A percentile compares a stretch with the other conserved stretches of the same genome.
These are phyloP conservation scores for Phytophthora multivora DNA, from an alignment of 352 stramenopile genomes.

Conservation along the genomic window DNA sequence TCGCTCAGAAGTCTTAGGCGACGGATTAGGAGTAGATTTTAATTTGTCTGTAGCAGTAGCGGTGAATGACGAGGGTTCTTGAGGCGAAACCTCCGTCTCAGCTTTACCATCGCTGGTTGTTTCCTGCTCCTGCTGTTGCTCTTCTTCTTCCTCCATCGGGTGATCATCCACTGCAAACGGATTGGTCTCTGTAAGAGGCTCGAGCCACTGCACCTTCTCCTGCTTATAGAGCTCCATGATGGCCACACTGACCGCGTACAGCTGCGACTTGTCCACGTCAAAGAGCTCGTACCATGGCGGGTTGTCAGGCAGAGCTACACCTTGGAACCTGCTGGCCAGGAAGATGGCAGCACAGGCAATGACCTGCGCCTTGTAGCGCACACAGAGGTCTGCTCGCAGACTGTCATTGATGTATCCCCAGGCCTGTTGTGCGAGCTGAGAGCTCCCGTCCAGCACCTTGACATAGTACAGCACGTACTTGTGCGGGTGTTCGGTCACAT, in stretches of 20 bases:
- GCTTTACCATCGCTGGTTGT: slow-evolving; percentile 1
- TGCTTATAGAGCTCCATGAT: slow-evolving; percentile 70
- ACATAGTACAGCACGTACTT: slow-evolving; percentile 95
- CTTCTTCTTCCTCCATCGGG: slow-evolving; percentile 27
- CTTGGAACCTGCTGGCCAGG: slow-evolving; percentile 70
- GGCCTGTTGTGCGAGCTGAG: slow-evolving; percentile 76
- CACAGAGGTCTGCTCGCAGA: slow-evolving; percentile 83
- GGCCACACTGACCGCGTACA: slow-evolving; percentile 53
- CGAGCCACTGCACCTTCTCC: slow-evolving; percentile 66
- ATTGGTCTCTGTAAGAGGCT: slow-evolving; percentile 72
- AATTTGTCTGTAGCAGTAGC: neutral
- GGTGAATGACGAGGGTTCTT: slow-evolving; percentile 13
- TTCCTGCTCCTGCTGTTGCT: slow-evolving; percentile 3
- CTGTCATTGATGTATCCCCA: slow-evolving; percentile 94
- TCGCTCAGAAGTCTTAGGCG: slow-evolving; percentile 10
- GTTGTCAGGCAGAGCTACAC: slow-evolving; percentile 56
- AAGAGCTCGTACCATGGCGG: slow-evolving; percentile 76
- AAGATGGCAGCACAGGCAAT: slow-evolving; percentile 93
- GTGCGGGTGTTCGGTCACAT: slow-evolving; percentile 92
- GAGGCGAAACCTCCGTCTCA: slow-evolving; percentile 15
- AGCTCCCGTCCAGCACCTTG: slow-evolving; percentile 81
- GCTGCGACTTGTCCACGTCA: slow-evolving; percentile 55
- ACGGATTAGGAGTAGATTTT: slow-evolving; percentile 3
- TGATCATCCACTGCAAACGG: slow-evolving; percentile 67
- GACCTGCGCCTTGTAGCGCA: slow-evolving; percentile 77